phyloP scores from a whole-genome alignment of 768 basidiomycete species.

The Agrocybe praecox region DNA sequence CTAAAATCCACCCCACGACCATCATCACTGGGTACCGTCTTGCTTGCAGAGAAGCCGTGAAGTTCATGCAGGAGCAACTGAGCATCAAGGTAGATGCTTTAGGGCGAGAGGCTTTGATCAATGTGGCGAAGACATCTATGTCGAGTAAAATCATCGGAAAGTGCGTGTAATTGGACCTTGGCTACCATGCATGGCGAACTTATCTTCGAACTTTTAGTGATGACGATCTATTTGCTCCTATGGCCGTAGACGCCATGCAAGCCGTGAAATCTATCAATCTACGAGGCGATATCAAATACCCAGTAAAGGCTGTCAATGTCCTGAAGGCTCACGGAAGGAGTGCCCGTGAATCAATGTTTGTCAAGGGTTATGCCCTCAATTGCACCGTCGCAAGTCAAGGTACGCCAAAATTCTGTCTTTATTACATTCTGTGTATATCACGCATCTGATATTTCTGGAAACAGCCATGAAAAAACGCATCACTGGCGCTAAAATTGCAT shows the following conservation, averaged over 20 bases:
- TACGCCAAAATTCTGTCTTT: constrained; percentile 35
- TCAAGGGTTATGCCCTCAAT: constrained; percentile 96
- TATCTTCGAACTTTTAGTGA: constrained; percentile 55
- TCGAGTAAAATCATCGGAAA: constrained; percentile 97
- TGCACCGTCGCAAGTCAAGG: constrained; percentile 99
- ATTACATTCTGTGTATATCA: constrained; percentile 1
- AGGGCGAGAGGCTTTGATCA: constrained; percentile 91
- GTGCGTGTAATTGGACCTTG: constrained; percentile 52
- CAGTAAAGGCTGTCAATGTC: constrained; percentile 98
- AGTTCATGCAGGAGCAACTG: constrained; percentile 97
- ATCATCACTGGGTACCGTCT: constrained; percentile 98
- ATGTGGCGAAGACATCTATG: constrained; percentile 98
- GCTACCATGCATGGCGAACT: neutral
- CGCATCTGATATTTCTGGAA: neutral
- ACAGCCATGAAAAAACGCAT: constrained; percentile 98
- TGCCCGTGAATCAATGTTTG: constrained; percentile 91
- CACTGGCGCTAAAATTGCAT: constrained; percentile 93
- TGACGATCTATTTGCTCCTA: constrained; percentile 96
- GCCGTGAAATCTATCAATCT: constrained; percentile 94
- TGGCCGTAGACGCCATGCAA: constrained; percentile 99
- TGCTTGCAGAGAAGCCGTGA: constrained; percentile 95
- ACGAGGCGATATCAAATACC: constrained; percentile 96
- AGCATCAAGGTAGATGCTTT: constrained; percentile 92
- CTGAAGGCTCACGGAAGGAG: constrained; percentile 97
- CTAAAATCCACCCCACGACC: constrained; percentile 98